Percentiles rank a stretch among this genome's conserved stretches.
Conservation (phyloP, 257 asterid genomes). For the Nicotiana attenuata region DNA sequence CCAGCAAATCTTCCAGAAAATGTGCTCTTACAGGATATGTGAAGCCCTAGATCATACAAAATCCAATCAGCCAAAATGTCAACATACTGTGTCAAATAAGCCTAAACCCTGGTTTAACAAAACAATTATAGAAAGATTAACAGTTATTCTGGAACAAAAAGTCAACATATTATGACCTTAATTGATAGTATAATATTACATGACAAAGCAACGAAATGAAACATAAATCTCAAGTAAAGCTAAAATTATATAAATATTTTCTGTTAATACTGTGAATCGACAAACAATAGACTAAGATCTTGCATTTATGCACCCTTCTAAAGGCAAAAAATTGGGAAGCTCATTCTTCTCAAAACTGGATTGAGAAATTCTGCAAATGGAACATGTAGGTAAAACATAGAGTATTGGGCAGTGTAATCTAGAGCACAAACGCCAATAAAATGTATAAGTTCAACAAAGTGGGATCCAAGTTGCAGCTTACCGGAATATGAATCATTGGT, state of each 20-base stretch:
- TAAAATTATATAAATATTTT: background rate
- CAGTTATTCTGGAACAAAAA: background rate
- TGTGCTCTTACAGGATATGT: constrained; percentile 88
- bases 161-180: background rate
- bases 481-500: constrained; percentile 91
- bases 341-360: background rate
- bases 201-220: background rate
- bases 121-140: background rate
- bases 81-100: background rate
- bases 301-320: background rate
- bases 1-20: constrained; percentile 89
- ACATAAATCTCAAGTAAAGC: background rate
- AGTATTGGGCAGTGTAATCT: constrained; percentile 1
- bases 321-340: background rate
- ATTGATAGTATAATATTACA: background rate
- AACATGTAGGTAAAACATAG: constrained; percentile 9
- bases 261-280: background rate
- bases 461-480: constrained; percentile 32
- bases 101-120: background rate
- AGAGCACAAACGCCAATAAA: background rate
- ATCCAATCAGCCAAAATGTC: constrained; percentile 4
- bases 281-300: background rate
- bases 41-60: constrained; percentile 62
- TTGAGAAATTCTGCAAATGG: background rate
- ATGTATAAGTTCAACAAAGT: background rate